phyloP scores from a whole-genome alignment of 2,329 filamentous ascomycete genomes.

The Cryphonectria japonica region DNA sequence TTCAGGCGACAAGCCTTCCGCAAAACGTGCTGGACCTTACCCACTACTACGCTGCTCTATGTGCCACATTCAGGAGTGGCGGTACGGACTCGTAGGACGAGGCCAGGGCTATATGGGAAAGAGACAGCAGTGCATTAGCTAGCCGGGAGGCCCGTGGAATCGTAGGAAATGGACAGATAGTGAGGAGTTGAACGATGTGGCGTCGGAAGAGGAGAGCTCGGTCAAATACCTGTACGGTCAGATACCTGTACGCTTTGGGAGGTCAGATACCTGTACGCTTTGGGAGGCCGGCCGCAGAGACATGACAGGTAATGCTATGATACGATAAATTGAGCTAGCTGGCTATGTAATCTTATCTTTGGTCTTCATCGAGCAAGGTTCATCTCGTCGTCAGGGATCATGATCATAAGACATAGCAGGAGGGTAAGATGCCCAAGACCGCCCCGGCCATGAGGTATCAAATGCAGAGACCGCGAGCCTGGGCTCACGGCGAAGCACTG shows the following conservation, averaged over 20 bases:
- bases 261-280: background rate
- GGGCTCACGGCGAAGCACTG: background rate
- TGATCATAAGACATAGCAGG: background rate
- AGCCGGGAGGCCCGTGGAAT: background rate
- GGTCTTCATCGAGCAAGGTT: background rate
- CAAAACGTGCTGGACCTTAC: slow-evolving; percentile 93
- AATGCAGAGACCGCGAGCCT: background rate
- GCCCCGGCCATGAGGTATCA: background rate
- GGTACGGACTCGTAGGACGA: slow-evolving; percentile 77
- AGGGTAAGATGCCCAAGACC: background rate
- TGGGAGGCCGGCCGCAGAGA: background rate
- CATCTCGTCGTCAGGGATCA: background rate
- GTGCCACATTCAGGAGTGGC: slow-evolving; percentile 91
- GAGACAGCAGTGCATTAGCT: background rate
- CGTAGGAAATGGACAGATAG: background rate
- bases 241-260: background rate
- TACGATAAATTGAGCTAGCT: slow-evolving; percentile 10
- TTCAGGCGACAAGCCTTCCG: slow-evolving; percentile 91
- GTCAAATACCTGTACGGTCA: slow-evolving; percentile 18
- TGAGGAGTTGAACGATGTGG: background rate
- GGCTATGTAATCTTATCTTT: background rate
- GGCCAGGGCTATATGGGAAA: background rate
- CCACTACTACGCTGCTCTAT: slow-evolving; percentile 93
- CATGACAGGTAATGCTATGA: slow-evolving; percentile 12
- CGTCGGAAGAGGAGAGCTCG: background rate